Evolutionary conservation across 805 yeast genomes (phyloP), one percentile per base, ranked within the genome.

Genomic region (Lachancea meyersii): DNA sequence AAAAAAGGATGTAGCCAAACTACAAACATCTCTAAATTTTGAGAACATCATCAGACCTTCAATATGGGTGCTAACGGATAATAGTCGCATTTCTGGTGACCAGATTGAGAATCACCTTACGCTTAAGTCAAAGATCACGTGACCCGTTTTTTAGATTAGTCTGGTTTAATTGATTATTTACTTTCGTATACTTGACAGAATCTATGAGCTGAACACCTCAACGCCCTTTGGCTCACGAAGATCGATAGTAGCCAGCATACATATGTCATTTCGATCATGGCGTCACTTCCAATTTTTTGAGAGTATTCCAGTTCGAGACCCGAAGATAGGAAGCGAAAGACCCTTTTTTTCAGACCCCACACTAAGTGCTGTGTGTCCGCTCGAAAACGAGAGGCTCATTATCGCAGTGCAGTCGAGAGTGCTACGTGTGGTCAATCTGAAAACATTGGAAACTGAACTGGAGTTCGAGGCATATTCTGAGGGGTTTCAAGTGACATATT

Each of bases 211-310:
- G n/a, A n/a, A n/a, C n/a, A n/a, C n/a, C n/a, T n/a, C n/a, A n/a
- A n/a, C n/a, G n/a, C n/a, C n/a, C n/a, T n/a, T n/a, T n/a, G n/a
- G n/a, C n/a, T n/a, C n/a, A n/a, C n/a, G n/a, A n/a, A n/a, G n/a
- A n/a, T n/a, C n/a, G n/a, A n/a, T n/a, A n/a, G 6, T 26, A 11
- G 13, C 28, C 28, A 26, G 28, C 28, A 20, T 31, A 28, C 45
- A 45, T 24, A 55, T 57, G 61, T 50, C 62, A 17, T 35, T 54
- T 9, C 43, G 48, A 14, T 55, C 68, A 6, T 84, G 89, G 89
- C 70, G 91, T 46, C 95, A 85, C 56, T 85, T 91, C 63, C 86
- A 86, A 47, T 84, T 91, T 62, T 88, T 84, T 60, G 96, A 87
- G 41, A 72, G 77, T 28, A 72, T 80, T 0, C 96, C 96, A 5